Evolutionary conservation across 495 filamentous ascomycete genomes (phyloP), one percentile per base, ranked within the genome.

Genomic region (Penicillium crystallinum): DNA sequence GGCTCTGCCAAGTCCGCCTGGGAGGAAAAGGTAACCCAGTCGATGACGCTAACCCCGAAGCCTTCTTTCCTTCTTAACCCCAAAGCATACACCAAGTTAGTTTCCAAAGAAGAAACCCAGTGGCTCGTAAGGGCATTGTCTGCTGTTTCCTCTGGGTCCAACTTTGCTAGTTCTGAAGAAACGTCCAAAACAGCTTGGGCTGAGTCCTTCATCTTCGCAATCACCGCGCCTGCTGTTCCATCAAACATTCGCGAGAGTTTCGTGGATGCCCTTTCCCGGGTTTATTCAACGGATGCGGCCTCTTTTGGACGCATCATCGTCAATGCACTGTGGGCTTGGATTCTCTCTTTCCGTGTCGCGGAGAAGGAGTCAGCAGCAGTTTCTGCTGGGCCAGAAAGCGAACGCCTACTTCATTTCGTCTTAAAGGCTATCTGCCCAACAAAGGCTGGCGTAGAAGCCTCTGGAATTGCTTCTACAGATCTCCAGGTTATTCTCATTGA

Each of bases 21-120:
- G 72, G 69, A 75, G 30, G 66, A 82, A 8, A 75, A 89, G 17
- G 60, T 76, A 15, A 78, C 83, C 35, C 80, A 86, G 51, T 79
- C 82, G 35, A 74, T 96, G 44, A 72, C 72, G 0, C 66, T 81
- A 14, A 78, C 81, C 10, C 81, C 88, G 0, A 96, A 92, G 62
- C 82, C 86, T 9, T 92, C 90, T 0, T 92, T 92, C 65, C 73
- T 97, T 6, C 76, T 97, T 1, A 96, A 90, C 62, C 81, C 83
- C 18, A 87, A 85, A 44, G 80, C 92, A 7, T 97, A 91, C 69
- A 78, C 85, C 30, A 96, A 95, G 61, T 63, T 97, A 15, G 67
- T 75, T 4, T 70, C 70, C 6, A 80, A 87, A 36, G 84, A 89
- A 17, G 93, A 97, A 56, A 70, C 88, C 22, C 74, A 71, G 42